Evolutionary conservation across 495 filamentous ascomycete species (phyloP), one percentile per base, ranked within the genome.

Genomic region (Entonaema liquescens): DNA sequence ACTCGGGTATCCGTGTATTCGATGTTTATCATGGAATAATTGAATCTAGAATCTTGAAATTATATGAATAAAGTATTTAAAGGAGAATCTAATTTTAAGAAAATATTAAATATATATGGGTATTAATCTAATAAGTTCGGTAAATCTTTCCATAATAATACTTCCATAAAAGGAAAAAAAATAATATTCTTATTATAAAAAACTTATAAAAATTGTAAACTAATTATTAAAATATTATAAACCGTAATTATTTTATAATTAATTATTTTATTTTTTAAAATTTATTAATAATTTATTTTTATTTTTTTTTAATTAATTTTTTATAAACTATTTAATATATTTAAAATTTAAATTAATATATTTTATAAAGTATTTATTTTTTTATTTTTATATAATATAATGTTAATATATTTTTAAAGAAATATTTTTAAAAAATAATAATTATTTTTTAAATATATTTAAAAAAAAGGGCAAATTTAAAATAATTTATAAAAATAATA

Each of bases 1-100:
- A 38, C 11, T 52, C 47, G 62, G 61, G 62, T 65, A 62, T 59
- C 49, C 54, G n/a, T 12, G 15, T 21, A 56, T 52, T 44, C n/a
- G 3, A 25, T 13, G 38, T 17, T n/a, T n/a, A n/a, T n/a, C n/a
- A n/a, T n/a, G n/a, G n/a, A n/a, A n/a, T n/a, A n/a, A n/a, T n/a
- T n/a, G n/a, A n/a, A n/a, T n/a, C n/a, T n/a, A n/a, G n/a, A n/a
- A n/a, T n/a, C n/a, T n/a, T n/a, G n/a, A n/a, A n/a, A n/a, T n/a
- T n/a, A n/a, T n/a, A n/a, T n/a, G n/a, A n/a, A n/a, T n/a, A n/a
- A n/a, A n/a, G n/a, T n/a, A n/a, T n/a, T n/a, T n/a, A n/a, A n/a
- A n/a, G n/a, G n/a, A n/a, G n/a, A n/a, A n/a, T n/a, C n/a, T n/a
- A n/a, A n/a, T n/a, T n/a, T n/a, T n/a, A n/a, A n/a, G n/a, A n/a